Percentiles rank a stretch among this genome's conserved stretches.
Evolutionary conservation across 345 rosid genomes (phyloP).

Genomic region (Salix udensis): DNA sequence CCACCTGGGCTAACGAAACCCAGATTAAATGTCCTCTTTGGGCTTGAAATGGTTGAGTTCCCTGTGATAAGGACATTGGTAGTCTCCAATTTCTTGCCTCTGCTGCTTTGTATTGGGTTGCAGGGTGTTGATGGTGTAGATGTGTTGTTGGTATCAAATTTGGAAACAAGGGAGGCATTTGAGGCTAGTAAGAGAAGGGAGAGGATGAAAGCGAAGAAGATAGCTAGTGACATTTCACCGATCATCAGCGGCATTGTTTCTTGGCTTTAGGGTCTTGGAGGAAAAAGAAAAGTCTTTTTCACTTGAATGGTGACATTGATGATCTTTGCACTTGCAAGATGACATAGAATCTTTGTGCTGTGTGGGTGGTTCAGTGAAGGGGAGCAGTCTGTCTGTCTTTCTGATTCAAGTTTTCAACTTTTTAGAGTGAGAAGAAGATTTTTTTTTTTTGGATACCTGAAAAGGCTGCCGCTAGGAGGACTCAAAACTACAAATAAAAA

Average conservation of each 20-base stretch:
- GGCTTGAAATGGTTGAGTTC: conserved; percentile 42
- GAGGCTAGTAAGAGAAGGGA: conserved; percentile 6
- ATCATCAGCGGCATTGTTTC: background rate
- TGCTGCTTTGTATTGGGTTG: background rate
- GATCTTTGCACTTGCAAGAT: background rate
- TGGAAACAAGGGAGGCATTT: background rate
- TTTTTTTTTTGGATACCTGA: conserved; percentile 25
- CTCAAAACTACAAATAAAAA: conserved; percentile 3
- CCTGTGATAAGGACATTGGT: conserved; percentile 37
- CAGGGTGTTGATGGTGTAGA: background rate
- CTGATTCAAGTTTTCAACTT: conserved; percentile 1
- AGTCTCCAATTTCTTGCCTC: conserved; percentile 20
- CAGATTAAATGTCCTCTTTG: conserved; percentile 42
- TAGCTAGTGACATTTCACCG: conserved; percentile 25
- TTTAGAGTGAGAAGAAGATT: background rate
- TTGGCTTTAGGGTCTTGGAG: conserved; percentile 8
- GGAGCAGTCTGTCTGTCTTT: background rate
- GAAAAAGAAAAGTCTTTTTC: background rate
- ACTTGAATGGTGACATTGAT: conserved; percentile 22
- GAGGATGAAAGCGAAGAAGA: conserved; percentile 13
- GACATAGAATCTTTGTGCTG: background rate
- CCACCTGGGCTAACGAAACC: conserved; percentile 47
- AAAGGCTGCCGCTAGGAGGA: conserved; percentile 37
- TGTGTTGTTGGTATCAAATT: background rate
- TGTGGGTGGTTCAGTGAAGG: background rate